Conservation (phyloP, 176 grass and related monocot genomes). For the Themeda triandra region DNA sequence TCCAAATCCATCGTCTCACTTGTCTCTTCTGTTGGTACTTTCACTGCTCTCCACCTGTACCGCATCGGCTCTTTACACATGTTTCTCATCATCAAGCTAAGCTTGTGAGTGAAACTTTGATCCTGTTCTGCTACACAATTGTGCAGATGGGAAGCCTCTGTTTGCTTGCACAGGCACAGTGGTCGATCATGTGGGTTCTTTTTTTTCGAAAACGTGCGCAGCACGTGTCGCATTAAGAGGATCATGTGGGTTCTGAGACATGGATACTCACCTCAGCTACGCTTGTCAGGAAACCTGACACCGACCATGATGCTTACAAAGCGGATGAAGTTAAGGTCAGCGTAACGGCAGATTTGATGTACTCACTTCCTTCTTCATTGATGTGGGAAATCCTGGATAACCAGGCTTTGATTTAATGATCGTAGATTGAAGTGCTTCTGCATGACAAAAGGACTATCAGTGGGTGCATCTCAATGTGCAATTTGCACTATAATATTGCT, state of each 20-base stretch:
- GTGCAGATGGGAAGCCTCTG: not conserved
- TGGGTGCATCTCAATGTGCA: not conserved
- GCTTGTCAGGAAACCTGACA: slow-evolving; percentile 1
- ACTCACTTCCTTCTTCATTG: not conserved
- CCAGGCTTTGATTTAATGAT: not conserved
- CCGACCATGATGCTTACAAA: not conserved
- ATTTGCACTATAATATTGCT: slow-evolving; percentile 8
- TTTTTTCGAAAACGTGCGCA: too few relatives aligned
- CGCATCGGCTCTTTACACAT: not conserved
- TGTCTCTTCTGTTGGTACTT: slow-evolving; percentile 5
- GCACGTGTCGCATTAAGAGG: too few relatives aligned
- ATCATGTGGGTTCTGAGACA: slow-evolving; percentile 10
- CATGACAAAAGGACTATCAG: not conserved
- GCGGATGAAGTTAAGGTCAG: not conserved
- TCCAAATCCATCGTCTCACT: not conserved
- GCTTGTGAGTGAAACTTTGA: not conserved
- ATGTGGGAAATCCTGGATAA: not conserved
- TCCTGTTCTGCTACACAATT: not conserved
- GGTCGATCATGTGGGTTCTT: slow-evolving; percentile 6
- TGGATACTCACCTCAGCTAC: slow-evolving; percentile 20
- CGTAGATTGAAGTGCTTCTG: slow-evolving; percentile 12
- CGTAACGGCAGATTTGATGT: not conserved
- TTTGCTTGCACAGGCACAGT: slow-evolving; percentile 1
- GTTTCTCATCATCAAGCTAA: not conserved
- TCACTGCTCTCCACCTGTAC: not conserved